Evolutionary conservation across 129 eudicot genomes (phyloP).

Genomic region (Lonicera japonica): DNA sequence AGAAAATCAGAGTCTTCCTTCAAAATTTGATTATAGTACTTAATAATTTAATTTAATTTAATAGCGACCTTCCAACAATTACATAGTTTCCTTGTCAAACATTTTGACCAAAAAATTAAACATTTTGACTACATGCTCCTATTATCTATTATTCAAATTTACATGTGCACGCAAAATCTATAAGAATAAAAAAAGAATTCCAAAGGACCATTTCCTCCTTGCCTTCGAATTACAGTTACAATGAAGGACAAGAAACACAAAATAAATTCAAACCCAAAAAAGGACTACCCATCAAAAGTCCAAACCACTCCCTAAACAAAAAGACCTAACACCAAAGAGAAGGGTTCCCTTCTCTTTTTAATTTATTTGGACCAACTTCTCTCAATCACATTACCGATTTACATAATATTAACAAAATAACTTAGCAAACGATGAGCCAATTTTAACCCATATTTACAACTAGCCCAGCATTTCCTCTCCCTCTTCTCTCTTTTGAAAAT

Average conservation of each 20-base stretch:
- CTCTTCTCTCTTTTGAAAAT: constrained; percentile 10
- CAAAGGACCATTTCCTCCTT: constrained; percentile 21
- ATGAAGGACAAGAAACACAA: constrained; percentile 27
- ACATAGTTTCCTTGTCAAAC: too few relatives aligned
- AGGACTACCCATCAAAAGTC: constrained; percentile 5
- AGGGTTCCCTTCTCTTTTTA: constrained; percentile 14
- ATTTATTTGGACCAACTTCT: constrained; percentile 7
- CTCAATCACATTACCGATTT: constrained; percentile 21
- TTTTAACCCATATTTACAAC: constrained; percentile 23
- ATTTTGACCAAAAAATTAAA: too few relatives aligned
- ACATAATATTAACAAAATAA: constrained; percentile 18
- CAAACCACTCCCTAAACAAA: constrained; percentile 10
- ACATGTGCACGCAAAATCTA: constrained; percentile 2
- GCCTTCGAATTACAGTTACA: constrained; percentile 36
- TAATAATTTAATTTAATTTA: too few relatives aligned
- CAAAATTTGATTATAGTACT: too few relatives aligned
- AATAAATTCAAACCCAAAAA: constrained; percentile 1
- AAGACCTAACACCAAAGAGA: constrained; percentile 16
- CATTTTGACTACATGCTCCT: constrained; percentile 12
- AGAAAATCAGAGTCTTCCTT: too few relatives aligned
- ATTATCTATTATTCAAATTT: constrained; percentile 19
- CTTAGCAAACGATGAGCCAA: constrained; percentile 15
- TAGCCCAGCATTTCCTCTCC: constrained; percentile 15
- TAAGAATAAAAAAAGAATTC: background rate
- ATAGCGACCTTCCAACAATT: too few relatives aligned